Base-by-base conservation (phyloP, 2,329 filamentous ascomycete species). In the Rutstroemia sp. region DNA sequence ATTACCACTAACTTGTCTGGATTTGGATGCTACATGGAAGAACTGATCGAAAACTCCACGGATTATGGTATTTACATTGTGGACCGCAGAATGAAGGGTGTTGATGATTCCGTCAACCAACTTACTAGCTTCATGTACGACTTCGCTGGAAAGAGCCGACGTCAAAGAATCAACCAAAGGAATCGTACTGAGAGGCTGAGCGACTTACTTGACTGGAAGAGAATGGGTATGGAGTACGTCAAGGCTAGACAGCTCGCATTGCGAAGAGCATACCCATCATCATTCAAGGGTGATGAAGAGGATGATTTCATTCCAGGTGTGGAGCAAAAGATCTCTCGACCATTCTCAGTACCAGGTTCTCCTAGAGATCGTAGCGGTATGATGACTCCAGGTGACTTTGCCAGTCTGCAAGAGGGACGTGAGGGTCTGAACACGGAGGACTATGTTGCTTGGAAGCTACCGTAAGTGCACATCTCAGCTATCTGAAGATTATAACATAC, bases 41-140 rank as follows among this genome's bases (percentile, higher is more conserved):
- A 97, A 74, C 76, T 97, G 64, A 97, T 99, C 63, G 92, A 97
- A 74, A 97, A 97, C 74, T 95, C 92, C 42, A 88, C 88, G 62
- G 94, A 99, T 73, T 97, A 99, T 69, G 94, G 94, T 63, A 97
- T 99, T 74, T 97, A 97, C 78, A 97, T 99, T 71, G 92, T 99
- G 47, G 94, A 99, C 71, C 88, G 94, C 56, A 85, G 94, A 49
- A 88, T 84, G 75, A 97, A 97, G 81, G 92, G 92, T 27, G 87
- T 99, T 1, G 94, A 99, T 68, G 94, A 97, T 72, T 96, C 91
- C 8, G 92, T 97, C 70, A 96, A 97, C 74, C 91, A 97, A 74
- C 82, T 97, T 61, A 86, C 90, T 14, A 84, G 88, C 21, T 88
- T 83, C 76, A 97, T 99, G 92, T 94, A 86, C 70, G 90, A 97